phyloP scores from a whole-genome alignment of 2,329 filamentous ascomycete species.

The Clonostachys chloroleuca region DNA sequence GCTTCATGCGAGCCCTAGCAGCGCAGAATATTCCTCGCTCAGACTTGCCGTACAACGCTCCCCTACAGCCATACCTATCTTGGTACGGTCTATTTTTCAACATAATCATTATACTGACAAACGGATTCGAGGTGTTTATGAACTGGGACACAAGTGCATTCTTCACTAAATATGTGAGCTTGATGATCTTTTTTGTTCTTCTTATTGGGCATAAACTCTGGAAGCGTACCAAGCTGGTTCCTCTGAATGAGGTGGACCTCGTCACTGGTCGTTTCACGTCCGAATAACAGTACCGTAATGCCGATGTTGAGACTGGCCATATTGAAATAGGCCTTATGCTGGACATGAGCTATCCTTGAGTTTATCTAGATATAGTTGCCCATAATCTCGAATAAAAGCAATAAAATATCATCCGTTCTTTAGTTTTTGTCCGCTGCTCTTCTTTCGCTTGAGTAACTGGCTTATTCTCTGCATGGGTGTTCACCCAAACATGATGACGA shows the following conservation, averaged over 20 bases:
- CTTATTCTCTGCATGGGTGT: too few relatives aligned
- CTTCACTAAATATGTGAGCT: conserved; percentile 12
- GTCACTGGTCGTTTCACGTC: neutral
- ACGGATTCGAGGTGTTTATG: conserved; percentile 67
- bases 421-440: too few relatives aligned
- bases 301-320: too few relatives aligned
- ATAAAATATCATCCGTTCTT: too few relatives aligned
- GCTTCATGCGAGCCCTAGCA: conserved; percentile 57
- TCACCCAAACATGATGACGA: too few relatives aligned
- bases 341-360: too few relatives aligned
- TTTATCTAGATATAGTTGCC: too few relatives aligned
- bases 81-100: conserved; percentile 65
- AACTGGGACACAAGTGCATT: conserved; percentile 46
- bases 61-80: conserved; percentile 59
- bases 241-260: conserved; percentile 10
- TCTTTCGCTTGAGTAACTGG: too few relatives aligned
- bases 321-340: too few relatives aligned
- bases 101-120: conserved; percentile 59
- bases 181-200: conserved; percentile 58
- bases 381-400: too few relatives aligned
- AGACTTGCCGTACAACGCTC: conserved; percentile 55
- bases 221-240: conserved; percentile 30
- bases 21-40: conserved; percentile 52
- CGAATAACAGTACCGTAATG: too few relatives aligned
- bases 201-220: conserved; percentile 57